phyloP scores from a whole-genome alignment of 495 filamentous ascomycete species.

The Aspergillus avenaceus region DNA sequence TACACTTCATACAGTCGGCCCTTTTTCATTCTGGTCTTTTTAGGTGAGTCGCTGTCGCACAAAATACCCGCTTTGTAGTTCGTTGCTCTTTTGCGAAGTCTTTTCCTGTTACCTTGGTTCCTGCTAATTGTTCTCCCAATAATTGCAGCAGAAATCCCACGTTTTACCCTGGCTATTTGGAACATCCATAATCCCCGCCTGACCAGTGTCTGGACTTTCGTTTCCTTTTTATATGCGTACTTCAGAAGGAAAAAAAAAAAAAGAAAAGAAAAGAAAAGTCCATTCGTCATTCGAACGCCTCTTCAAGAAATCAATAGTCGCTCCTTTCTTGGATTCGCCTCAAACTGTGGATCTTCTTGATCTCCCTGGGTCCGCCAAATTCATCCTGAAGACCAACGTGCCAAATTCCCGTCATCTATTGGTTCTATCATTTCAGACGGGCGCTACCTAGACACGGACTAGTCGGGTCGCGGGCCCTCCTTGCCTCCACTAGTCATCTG shows the following conservation, averaged over 20 bases:
- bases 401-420: constrained; percentile 13
- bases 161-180: not conserved
- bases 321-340: constrained; percentile 23
- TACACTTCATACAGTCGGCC: not conserved
- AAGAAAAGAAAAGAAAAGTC: constrained; percentile 1
- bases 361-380: constrained; percentile 9
- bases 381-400: constrained; percentile 21
- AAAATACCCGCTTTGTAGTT: not conserved
- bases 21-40: not conserved
- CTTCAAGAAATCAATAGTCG: constrained; percentile 14
- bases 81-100: not conserved
- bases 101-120: not conserved
- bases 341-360: constrained; percentile 14
- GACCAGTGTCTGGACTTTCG: not conserved
- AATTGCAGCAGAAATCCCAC: not conserved
- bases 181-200: not conserved
- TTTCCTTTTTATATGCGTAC: not conserved
- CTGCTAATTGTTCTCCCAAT: constrained; percentile 1
- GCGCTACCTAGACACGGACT: constrained; percentile 5
- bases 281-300: constrained; percentile 7
- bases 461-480: constrained; percentile 4
- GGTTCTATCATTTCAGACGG: constrained; percentile 5
- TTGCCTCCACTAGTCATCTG: constrained; percentile 6
- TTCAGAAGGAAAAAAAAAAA: too few relatives aligned
- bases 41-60: not conserved